Evolutionary conservation across 805 yeast species (phyloP).

Genomic region (Myxozyma sirexii): DNA sequence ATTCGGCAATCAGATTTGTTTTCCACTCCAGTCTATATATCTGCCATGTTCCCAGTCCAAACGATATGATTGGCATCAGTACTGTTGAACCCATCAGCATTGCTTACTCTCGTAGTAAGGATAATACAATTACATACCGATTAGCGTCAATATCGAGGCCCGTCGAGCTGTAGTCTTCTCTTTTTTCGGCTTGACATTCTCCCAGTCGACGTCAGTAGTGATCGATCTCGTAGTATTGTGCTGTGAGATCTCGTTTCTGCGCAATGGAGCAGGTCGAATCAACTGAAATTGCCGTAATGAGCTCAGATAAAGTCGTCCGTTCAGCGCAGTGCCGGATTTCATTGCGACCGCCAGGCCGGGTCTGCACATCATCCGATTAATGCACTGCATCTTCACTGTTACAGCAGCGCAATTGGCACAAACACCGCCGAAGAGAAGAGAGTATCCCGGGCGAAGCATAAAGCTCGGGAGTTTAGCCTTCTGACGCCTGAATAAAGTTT

Average conservation of each 20-base stretch:
- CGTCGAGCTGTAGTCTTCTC: slow-evolving; percentile 28
- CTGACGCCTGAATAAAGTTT: background rate
- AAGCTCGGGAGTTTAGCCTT: too few relatives aligned
- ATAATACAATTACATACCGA: slow-evolving; percentile 5
- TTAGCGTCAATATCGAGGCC: slow-evolving; percentile 11
- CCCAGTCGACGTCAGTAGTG: slow-evolving; percentile 82
- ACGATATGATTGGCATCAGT: slow-evolving; percentile 85
- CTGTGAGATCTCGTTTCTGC: background rate
- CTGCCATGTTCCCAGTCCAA: slow-evolving; percentile 93
- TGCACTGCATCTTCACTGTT: background rate
- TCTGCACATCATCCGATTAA: background rate
- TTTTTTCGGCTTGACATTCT: slow-evolving; percentile 61
- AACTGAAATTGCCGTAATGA: background rate
- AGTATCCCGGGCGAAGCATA: too few relatives aligned
- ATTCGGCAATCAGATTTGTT: slow-evolving; percentile 72
- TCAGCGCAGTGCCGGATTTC: background rate
- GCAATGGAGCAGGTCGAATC: background rate
- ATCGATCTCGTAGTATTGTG: background rate
- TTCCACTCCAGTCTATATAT: slow-evolving; percentile 85
- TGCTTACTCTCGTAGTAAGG: too few relatives aligned
- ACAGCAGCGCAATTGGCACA: too few relatives aligned
- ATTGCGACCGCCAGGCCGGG: background rate
- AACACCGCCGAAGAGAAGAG: too few relatives aligned
- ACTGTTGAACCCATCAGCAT: slow-evolving; percentile 31
- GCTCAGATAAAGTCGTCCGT: background rate